Evolutionary conservation across 1,284 basidiomycete species (phyloP).

Genomic region (Fomes fomentarius): DNA sequence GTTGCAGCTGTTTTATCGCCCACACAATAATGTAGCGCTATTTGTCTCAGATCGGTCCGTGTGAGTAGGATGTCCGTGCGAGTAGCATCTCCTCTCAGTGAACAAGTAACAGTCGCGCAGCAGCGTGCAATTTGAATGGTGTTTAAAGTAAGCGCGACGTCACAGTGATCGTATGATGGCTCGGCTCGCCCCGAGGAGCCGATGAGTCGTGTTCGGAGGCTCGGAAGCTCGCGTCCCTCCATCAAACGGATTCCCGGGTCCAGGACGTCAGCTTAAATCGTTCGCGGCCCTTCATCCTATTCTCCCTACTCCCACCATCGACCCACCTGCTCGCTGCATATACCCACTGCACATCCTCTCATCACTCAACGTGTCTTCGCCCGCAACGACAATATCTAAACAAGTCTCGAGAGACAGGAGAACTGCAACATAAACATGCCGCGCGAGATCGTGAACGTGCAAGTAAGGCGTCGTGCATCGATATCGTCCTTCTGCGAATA

Average conservation of each 20-base stretch:
- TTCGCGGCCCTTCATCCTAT: slow-evolving; percentile 15
- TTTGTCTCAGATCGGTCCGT: too few species aligned
- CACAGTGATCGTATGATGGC: neutral
- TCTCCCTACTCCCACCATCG: slow-evolving; percentile 2
- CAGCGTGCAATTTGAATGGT: neutral
- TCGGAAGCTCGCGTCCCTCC: neutral
- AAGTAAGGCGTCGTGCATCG: slow-evolving; percentile 14
- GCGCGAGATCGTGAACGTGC: slow-evolving; percentile 25
- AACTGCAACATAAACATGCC: slow-evolving; percentile 18
- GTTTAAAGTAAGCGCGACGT: neutral
- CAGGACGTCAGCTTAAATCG: slow-evolving; percentile 22
- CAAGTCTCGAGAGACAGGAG: too few species aligned
- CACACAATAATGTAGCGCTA: neutral
- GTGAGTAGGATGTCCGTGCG: too few species aligned
- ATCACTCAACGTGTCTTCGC: too few species aligned
- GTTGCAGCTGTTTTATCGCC: neutral
- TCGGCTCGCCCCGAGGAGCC: neutral
- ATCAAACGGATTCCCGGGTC: neutral
- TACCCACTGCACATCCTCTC: neutral
- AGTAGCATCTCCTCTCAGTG: too few species aligned
- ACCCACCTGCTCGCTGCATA: neutral
- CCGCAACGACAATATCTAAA: too few species aligned
- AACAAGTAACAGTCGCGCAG: too few species aligned
- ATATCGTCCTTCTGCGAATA: neutral
- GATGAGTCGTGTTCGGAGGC: slow-evolving; percentile 5